Base-by-base conservation (phyloP, 441 rosid genomes). In the Isatis lusitanica region DNA sequence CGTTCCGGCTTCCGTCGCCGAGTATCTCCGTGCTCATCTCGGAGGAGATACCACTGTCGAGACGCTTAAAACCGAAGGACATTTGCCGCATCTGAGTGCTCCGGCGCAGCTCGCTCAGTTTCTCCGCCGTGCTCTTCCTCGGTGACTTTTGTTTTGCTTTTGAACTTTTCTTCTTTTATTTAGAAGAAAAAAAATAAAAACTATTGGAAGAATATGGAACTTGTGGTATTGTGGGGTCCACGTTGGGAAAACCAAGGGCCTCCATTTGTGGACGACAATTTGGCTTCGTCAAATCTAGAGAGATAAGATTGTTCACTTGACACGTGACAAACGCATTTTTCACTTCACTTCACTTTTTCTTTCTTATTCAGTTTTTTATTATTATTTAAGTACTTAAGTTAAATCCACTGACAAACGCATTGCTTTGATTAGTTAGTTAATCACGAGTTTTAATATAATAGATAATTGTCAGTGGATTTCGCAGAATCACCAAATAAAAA, bases 61-160 rank as follows among this genome's bases (percentile, higher is more conserved):
- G 76, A 80, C 73, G 64, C 72, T 89, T 55, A 79, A 62, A 53
- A 87, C 82, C 4, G 91, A 89, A 66, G 91, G 91, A 3, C 94
- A 89, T 80, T 79, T 89, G 79, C 90, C 94, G 6, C 91, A 89
- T 74, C 79, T 89, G 9, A 87, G 87, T 68, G 93, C 93, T 31
- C 93, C 93, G 21, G 59, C 75, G 7, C 71, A 81, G 69, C 71
- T 94, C 42, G 92, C 90, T 6, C 93, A 83, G 43, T 85, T 74
- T 5, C 86, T 94, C 84, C 84, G 86, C 76, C 89, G 92, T 68
- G 93, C 92, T 26, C 88, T 94, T 52, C 57, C 82, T 6, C 86
- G 94, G 26, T 62, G 66, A 50, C 59, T 63, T 52, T 44, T 5
- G 4, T 18, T 58, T 10, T 16, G 15, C n/a, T 28, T 28, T 7